phyloP scores from a whole-genome alignment of 2,329 filamentous ascomycete genomes.

The Talaromyces marneffei region DNA sequence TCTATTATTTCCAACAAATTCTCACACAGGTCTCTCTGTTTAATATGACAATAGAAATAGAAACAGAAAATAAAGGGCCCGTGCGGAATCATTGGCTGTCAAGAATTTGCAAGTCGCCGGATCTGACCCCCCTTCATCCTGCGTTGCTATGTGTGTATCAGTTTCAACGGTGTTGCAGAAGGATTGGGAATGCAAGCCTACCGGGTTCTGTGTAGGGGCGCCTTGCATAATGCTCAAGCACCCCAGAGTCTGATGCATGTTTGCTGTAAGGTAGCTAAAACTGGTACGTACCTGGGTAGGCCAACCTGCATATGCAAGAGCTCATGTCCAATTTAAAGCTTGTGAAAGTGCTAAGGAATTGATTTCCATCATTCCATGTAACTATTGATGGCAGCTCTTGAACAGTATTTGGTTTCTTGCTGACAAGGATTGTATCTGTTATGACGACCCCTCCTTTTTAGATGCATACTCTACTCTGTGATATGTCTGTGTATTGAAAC shows the following conservation, averaged over 20 bases:
- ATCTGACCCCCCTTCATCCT: background rate
- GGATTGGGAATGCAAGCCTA: background rate
- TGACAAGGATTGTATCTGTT: background rate
- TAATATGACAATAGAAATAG: background rate
- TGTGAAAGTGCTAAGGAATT: background rate
- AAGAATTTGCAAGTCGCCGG: background rate
- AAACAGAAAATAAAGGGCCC: background rate
- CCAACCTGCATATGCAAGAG: background rate
- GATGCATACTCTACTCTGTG: background rate
- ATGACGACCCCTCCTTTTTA: no score
- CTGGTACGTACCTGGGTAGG: background rate
- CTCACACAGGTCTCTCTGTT: background rate
- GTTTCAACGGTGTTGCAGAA: background rate
- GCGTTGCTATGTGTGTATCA: background rate
- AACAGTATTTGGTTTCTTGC: background rate
- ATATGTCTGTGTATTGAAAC: background rate
- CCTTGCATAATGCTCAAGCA: background rate
- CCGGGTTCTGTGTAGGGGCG: background rate
- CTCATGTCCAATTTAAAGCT: background rate
- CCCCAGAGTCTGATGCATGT: background rate
- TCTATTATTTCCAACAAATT: background rate
- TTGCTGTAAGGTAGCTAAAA: background rate
- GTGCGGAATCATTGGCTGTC: background rate
- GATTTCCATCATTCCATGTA: background rate
- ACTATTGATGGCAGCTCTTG: background rate